Base-by-base conservation (phyloP, 805 yeast genomes). In the Pichia gijzeniarum region DNA sequence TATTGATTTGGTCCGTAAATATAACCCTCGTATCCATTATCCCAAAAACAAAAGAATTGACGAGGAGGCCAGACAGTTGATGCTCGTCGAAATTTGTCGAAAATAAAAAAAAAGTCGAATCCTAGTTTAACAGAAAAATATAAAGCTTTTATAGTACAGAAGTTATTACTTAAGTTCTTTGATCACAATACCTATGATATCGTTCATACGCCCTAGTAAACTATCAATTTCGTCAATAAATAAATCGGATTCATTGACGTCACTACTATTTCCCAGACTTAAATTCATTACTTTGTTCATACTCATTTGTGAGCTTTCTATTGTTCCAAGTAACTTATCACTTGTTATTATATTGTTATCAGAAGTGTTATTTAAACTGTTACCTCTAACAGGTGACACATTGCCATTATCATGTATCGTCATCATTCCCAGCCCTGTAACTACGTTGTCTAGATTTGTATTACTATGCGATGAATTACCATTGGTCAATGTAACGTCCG, bases 391-490 rank as follows among this genome's bases (percentile, higher is more conserved):
- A 17, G 48, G 48, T 19, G 48, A 45, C 3, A 33, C 22, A 9
- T 41, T 45, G 3, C 40, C 45, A 45, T n/a, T 37, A 19, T 45
- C 44, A 40, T 32, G 19, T 10, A 41, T 28, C 7, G 43, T 45
- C 45, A 38, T 41, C 48, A 45, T 45, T 8, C 48, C 48, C 40
- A 45, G 40, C n/a, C 48, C 48, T 2, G 48, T 45, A 16, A 45
- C 45, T 2, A 38, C 9, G 25, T 41, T 45, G 3, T 41, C 40
- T 21, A 9, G 17, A 20, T 21, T 19, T 6, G 37, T 34, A 4
- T 35, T 39, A 18, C n/a, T 39, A 5, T 5, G 4, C 4, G 35
- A 39, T 18, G 25, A 3, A 5, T 34, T 28, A 3, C n/a, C 41
- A 25, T 43, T 43, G 3, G 45, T 43, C 13, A 43, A 35, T 12